Evolutionary conservation across 78 protist species (phyloP).

Genomic region (Dictyostelium intermedium): DNA sequence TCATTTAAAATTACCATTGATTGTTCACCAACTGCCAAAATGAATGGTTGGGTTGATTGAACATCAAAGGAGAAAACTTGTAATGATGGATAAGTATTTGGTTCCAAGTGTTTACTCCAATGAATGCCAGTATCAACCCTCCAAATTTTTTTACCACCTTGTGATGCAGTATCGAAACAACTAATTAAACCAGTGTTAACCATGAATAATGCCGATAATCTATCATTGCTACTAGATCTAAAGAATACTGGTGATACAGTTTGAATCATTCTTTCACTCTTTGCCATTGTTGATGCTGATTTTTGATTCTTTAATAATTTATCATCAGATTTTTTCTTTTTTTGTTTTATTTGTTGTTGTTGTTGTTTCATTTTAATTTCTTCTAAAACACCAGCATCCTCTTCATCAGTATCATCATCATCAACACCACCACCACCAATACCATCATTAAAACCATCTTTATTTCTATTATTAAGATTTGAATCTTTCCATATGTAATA

Average conservation of each 20-base stretch:
- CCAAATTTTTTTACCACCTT: constrained; percentile 43
- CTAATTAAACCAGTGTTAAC: constrained; percentile 40
- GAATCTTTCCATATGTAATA: constrained; percentile 35
- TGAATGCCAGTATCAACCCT: constrained; percentile 16
- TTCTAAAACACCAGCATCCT: not conserved
- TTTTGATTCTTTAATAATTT: not conserved
- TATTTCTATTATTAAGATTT: not conserved
- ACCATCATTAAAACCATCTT: not conserved
- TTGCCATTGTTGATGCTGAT: not conserved
- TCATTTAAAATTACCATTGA: not conserved
- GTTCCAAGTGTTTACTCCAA: constrained; percentile 15
- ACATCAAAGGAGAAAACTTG: constrained; percentile 29
- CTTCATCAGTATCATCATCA: not conserved
- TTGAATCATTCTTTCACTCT: not conserved
- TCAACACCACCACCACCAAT: not conserved
- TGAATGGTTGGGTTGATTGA: not conserved
- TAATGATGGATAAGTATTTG: constrained; percentile 27
- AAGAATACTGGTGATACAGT: constrained; percentile 48
- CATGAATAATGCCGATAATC: constrained; percentile 9
- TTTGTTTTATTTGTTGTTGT: not conserved
- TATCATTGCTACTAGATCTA: not conserved
- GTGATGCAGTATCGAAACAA: not conserved
- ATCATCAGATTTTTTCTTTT: not conserved
- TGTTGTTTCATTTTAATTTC: not conserved
- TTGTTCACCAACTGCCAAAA: constrained; percentile 18